phyloP scores from a whole-genome alignment of 805 yeast species.

The Kodamaea jinghongensis region DNA sequence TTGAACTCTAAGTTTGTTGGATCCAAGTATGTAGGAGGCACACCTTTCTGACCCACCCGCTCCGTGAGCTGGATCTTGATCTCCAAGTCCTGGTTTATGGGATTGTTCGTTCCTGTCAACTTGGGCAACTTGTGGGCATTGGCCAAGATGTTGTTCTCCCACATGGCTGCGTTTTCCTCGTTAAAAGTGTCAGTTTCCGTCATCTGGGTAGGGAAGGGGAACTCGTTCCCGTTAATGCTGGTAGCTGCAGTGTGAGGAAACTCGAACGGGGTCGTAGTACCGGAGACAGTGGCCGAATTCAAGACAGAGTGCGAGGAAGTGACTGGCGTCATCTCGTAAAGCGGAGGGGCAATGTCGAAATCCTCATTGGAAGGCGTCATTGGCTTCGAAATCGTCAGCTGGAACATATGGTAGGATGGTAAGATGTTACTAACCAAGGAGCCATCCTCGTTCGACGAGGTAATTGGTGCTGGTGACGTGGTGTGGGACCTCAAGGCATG shows the following conservation, averaged over 20 bases:
- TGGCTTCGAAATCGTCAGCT: conserved; percentile 38
- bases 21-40: conserved; percentile 32
- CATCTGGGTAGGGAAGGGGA: conserved; percentile 18
- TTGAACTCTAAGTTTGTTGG: conserved; percentile 31
- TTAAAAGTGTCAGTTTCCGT: conserved; percentile 13
- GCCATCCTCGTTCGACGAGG: conserved; percentile 17
- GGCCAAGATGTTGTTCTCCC: conserved; percentile 40
- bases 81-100: conserved; percentile 24
- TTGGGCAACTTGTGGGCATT: conserved; percentile 40
- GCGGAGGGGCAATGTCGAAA: conserved; percentile 40
- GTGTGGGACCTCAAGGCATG: conserved; percentile 8
- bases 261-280: conserved; percentile 1
- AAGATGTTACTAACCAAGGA: conserved; percentile 35
- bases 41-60: conserved; percentile 39
- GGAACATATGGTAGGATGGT: conserved; percentile 46
- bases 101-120: conserved; percentile 20
- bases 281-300: conserved; percentile 2
- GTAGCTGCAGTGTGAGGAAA: conserved; percentile 1
- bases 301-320: conserved; percentile 4
- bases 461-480: conserved; percentile 10
- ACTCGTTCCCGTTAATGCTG: conserved; percentile 8
- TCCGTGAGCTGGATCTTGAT: conserved; percentile 36
- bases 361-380: conserved; percentile 38
- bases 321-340: conserved; percentile 21
- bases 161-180: conserved; percentile 27